Conservation (phyloP, 306 rosid genomes). For the Erythrophleum fordii region DNA sequence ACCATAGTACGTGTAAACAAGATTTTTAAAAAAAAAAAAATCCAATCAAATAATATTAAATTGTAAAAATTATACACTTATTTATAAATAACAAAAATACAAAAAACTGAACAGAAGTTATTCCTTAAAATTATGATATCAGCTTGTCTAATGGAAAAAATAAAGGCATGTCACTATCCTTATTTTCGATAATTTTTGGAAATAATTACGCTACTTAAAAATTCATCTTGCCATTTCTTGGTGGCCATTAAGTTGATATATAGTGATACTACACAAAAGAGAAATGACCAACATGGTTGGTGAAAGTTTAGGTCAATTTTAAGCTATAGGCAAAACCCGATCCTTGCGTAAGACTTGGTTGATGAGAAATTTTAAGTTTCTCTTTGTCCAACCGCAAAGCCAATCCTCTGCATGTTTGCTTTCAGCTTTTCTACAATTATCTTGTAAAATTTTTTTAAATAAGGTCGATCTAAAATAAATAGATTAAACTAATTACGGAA, state of each 20-base stretch:
- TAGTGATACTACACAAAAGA: neutral
- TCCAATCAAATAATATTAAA: too few species aligned
- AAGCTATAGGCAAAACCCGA: slow-evolving; percentile 1
- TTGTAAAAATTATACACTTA: too few species aligned
- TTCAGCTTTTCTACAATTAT: neutral
- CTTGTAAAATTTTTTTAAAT: neutral
- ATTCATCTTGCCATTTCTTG: neutral
- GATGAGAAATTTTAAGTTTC: neutral
- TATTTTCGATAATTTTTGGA: neutral
- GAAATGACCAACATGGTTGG: neutral
- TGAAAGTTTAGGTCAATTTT: neutral
- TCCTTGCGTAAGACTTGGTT: neutral
- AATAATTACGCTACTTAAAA: neutral
- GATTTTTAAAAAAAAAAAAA: too few species aligned
- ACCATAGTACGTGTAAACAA: neutral
- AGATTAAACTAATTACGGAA: neutral
- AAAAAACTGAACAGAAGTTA: neutral
- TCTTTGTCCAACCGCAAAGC: neutral
- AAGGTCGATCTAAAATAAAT: neutral
- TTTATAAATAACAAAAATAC: neutral
- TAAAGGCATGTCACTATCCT: too few species aligned
- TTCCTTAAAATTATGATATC: neutral
- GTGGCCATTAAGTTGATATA: neutral
- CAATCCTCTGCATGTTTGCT: neutral
- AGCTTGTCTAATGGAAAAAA: neutral